Base-by-base conservation (phyloP, 306 rosid genomes). In the Quillaja saponaria region DNA sequence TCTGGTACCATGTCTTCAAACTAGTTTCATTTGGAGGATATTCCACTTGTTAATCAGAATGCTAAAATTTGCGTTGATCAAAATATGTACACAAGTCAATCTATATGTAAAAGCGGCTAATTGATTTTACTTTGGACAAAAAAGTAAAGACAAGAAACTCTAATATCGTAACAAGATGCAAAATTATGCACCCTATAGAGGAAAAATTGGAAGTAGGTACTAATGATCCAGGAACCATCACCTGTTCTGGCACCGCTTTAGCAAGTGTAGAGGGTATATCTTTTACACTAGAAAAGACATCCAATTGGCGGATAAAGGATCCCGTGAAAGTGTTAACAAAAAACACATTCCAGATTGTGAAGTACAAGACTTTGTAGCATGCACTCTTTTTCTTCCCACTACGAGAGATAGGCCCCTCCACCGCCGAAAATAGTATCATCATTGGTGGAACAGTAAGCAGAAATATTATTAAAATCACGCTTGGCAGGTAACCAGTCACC, bases 311-410 rank as follows among this genome's bases (percentile, higher is more conserved):
- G 54, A 92, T 80, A 69, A 85, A 48, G 54, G 97, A 81, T 8
- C 99, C 99, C 0, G 99, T 73, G 65, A 92, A 87, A 56, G 89
- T 75, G 68, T 92, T 92, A 53, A 87, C 85, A 42, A 89, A 90
- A 77, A 92, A 92, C 53, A 89, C 96, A 74, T 92, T 92, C 99
- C 99, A 92, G 73, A 92, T 89, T 34, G 84, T 78, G 85, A 92
- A 92, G 76, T 61, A 84, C 77, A 92, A 78, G 62, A 92, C 80
- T 87, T 92, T 89, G 81, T 46, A 45, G 83, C 97, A 87, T 13
- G 97, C 97, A 72, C 97, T 87, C 78, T 56, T 83, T 76, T 92
- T 92, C 83, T 95, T 85, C 64, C 69, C 74, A 68, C 99, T 85
- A 52, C 99, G 96, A 34, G 99, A 92, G 76, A 89, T 72, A 58